phyloP scores from a whole-genome alignment of 139 green algal genomes.

The Auxenochlorella pyrenoidosa region DNA sequence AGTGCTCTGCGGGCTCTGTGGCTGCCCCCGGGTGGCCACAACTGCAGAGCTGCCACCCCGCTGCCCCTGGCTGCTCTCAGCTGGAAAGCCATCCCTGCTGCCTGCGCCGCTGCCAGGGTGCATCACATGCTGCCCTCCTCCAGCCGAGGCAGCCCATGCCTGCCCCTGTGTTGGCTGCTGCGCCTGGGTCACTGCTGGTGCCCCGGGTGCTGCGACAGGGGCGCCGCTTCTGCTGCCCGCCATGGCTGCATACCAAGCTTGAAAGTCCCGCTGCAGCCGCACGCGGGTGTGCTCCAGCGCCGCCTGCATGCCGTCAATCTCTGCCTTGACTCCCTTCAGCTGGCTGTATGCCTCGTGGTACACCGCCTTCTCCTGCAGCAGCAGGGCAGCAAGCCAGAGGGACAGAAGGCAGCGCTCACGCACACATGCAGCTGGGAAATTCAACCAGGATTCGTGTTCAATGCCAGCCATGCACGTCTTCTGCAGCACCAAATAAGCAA shows the following conservation, averaged over 20 bases:
- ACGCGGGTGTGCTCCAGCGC: conserved; percentile 78
- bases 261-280: conserved; percentile 82
- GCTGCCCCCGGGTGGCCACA: too few species aligned
- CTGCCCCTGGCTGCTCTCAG: conserved; percentile 7
- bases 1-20: too few species aligned
- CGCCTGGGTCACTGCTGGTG: background rate
- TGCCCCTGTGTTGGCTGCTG: background rate
- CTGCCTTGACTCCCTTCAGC: conserved; percentile 82
- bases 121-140: background rate
- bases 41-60: background rate
- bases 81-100: background rate
- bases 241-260: conserved; percentile 77
- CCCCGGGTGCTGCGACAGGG: background rate
- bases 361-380: conserved; percentile 68
- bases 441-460: too few species aligned
- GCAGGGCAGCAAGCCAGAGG: background rate
- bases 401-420: too few species aligned
- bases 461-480: too few species aligned
- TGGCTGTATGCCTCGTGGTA: conserved; percentile 81
- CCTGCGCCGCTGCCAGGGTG: background rate
- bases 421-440: too few species aligned
- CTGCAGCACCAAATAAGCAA: background rate
- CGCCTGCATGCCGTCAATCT: conserved; percentile 89
- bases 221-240: background rate
- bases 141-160: background rate